Conservation (phyloP, 2,329 filamentous ascomycete genomes). For the Juglanconis oblonga region DNA sequence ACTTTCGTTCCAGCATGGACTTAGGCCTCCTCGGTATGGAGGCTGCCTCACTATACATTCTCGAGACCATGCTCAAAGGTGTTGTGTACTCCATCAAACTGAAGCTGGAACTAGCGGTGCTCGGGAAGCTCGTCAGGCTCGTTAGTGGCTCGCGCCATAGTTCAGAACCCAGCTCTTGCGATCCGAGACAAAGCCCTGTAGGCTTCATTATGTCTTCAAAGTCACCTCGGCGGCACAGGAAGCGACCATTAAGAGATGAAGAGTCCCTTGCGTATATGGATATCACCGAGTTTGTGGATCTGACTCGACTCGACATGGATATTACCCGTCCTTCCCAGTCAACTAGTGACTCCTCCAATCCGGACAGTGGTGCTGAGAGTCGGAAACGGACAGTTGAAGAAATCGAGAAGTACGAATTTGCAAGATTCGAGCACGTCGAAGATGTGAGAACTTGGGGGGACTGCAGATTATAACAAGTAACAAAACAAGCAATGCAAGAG, state of each 20-base stretch:
- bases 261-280: conserved; percentile 4
- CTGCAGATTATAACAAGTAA: too few relatives aligned
- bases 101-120: conserved; percentile 7
- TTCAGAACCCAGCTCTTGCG: background rate
- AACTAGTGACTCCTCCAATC: background rate
- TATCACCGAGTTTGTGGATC: conserved; percentile 13
- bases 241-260: background rate
- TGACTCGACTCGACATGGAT: background rate
- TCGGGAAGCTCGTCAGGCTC: conserved; percentile 6
- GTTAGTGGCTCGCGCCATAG: background rate
- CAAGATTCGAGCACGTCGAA: conserved; percentile 13
- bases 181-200: conserved; percentile 8
- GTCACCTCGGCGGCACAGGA: background rate
- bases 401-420: conserved; percentile 1
- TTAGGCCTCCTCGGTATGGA: background rate
- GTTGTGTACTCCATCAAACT: conserved; percentile 10
- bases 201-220: background rate
- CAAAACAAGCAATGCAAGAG: background rate
- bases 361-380: background rate
- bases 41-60: conserved; percentile 4
- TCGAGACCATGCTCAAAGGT: conserved; percentile 14
- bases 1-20: background rate
- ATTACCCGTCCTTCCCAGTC: background rate
- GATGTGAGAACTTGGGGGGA: background rate
- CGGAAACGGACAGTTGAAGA: background rate